These are phyloP conservation scores for Brassica rapa DNA, from an alignment of 345 rosid species.

Conservation along the genomic window DNA sequence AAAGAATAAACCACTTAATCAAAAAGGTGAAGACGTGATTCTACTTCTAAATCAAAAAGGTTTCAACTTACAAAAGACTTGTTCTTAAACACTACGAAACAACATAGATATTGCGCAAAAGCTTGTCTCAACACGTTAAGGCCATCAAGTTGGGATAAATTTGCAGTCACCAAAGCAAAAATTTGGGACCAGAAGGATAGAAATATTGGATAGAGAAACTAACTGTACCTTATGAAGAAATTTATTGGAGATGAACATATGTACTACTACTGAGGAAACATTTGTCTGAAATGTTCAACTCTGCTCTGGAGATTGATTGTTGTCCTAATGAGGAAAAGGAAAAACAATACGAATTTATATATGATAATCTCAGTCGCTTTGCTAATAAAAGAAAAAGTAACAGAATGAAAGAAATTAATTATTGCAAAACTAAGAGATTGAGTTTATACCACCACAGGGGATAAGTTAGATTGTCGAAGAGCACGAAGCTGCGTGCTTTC, in stretches of 20 bases:
- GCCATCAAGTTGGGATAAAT: neutral
- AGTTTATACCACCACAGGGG: constrained; percentile 28
- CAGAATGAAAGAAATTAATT: neutral
- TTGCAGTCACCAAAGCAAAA: neutral
- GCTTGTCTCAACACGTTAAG: constrained; percentile 3
- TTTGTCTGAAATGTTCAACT: constrained; percentile 10
- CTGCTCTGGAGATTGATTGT: constrained; percentile 23
- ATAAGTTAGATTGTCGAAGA: constrained; percentile 37
- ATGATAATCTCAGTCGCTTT: neutral
- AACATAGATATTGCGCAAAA: neutral
- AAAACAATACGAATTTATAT: neutral
- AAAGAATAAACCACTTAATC: neutral
- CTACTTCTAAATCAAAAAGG: neutral
- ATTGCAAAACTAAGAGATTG: constrained; percentile 7
- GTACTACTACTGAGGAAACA: neutral
- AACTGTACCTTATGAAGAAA: neutral
- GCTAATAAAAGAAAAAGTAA: neutral
- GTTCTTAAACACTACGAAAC: constrained; percentile 9
- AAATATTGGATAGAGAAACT: neutral
- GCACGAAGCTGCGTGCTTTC: constrained; percentile 43
- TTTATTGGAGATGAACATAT: constrained; percentile 4
- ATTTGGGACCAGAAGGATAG: neutral
- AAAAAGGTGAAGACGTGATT: constrained; percentile 19
- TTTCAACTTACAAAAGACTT: constrained; percentile 12
- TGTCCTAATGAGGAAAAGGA: constrained; percentile 22